These are phyloP conservation scores for Solanum chacoense DNA, from an alignment of 305 asterid species.

Conservation along the genomic window DNA sequence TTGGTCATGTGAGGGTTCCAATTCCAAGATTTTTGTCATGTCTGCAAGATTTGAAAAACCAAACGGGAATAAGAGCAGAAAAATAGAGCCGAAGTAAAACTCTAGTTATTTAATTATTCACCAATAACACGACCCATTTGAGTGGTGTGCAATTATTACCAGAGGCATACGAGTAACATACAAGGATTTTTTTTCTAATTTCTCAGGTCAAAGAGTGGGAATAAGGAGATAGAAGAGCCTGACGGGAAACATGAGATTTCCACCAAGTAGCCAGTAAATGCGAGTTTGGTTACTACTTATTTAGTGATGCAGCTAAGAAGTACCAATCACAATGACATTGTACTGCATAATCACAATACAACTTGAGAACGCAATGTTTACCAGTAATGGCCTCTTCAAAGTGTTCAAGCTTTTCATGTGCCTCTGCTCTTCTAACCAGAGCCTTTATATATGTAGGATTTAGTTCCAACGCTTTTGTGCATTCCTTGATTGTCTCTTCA, in stretches of 20 bases:
- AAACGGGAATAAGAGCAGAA: neutral
- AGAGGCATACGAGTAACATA: neutral
- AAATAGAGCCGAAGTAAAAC: neutral
- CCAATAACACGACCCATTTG: neutral
- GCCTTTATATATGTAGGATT: slow-evolving; percentile 64
- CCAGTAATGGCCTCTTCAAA: slow-evolving; percentile 79
- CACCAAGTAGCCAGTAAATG: neutral
- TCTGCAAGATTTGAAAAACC: slow-evolving; percentile 29
- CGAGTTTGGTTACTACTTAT: neutral
- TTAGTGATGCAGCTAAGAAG: neutral
- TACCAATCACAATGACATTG: neutral
- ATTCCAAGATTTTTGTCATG: slow-evolving; percentile 63
- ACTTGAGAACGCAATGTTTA: slow-evolving; percentile 10
- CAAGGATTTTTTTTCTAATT: neutral
- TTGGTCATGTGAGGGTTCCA: slow-evolving; percentile 69
- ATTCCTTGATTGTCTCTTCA: slow-evolving; percentile 67
- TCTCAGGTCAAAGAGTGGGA: neutral
- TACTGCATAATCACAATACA: neutral
- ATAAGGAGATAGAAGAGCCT: neutral
- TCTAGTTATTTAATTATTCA: neutral
- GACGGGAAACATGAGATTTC: neutral
- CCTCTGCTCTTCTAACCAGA: slow-evolving; percentile 75
- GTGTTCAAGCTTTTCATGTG: slow-evolving; percentile 70
- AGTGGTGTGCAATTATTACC: neutral
- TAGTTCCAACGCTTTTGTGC: slow-evolving; percentile 77